Evolutionary conservation across 2,329 filamentous ascomycete genomes (phyloP), one percentile per base, ranked within the genome.

Genomic region (Macrophomina phaseolina): DNA sequence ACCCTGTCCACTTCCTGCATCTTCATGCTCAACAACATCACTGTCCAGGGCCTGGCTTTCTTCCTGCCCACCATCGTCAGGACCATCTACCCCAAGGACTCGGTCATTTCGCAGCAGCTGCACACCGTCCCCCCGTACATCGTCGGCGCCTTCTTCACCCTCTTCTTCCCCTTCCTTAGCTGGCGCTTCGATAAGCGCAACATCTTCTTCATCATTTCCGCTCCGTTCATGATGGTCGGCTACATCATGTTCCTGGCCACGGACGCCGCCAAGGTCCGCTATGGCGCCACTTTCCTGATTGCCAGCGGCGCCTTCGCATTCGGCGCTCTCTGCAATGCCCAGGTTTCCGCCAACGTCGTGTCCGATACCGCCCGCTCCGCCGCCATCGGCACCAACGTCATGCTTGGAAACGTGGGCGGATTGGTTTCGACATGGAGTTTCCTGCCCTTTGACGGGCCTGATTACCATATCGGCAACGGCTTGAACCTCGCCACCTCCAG

Each of bases 341-440:
- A 91, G 65, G 87, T 86, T 0, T 87, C 89, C 0, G 90, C 89
- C 6, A 92, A 92, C 70, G 89, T 92, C 0, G 85, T 91, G 7
- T 88, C 87, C 4, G 90, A 92, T 70, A 91, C 90, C 0, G 88
- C 90, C 0, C 84, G 90, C 14, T 87, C 86, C 9, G 84, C 87
- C 0, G 89, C 88, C 3, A 90, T 92, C 52, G 89, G 86, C 11
- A 86, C 85, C 0, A 88, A 87, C 64, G 87, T 92, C 72, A 91
- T 92, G 89, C 80, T 91, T 30, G 90, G 90, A 34, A 92, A 91
- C 65, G 74, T 92, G n/a, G 90, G 90, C 2, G 90, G 90, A 0
- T 75, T 92, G 40, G 83, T 90, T 67, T 84, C 86, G 1, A 89
- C 87, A 0, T 91, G 89, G 88, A 84, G 82, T 1, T 91, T 89